Conservation (phyloP, 768 basidiomycete species). For the Leucogyrophana mollusca region DNA sequence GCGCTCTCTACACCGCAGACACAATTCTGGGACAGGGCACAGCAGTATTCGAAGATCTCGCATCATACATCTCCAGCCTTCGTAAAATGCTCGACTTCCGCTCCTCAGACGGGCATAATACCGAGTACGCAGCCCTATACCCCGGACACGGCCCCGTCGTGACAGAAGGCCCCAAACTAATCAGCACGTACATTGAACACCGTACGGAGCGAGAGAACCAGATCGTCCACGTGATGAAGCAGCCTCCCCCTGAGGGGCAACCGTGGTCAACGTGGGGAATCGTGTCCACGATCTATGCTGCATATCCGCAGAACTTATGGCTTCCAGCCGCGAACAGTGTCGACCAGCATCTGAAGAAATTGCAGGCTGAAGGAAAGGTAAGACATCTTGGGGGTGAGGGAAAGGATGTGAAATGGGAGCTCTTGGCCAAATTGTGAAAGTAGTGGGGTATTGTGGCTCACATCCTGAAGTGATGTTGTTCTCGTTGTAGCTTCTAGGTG, state of each 20-base stretch:
- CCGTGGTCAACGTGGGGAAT: slow-evolving; percentile 66
- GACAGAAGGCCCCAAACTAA: slow-evolving; percentile 53
- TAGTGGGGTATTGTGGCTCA: neutral
- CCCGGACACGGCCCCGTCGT: slow-evolving; percentile 90
- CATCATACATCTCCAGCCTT: slow-evolving; percentile 65
- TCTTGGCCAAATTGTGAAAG: slow-evolving; percentile 13
- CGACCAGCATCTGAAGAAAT: slow-evolving; percentile 70
- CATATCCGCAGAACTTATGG: slow-evolving; percentile 71
- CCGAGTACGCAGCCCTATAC: slow-evolving; percentile 59
- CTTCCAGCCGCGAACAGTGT: slow-evolving; percentile 69
- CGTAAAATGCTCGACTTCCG: slow-evolving; percentile 46
- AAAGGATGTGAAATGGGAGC: slow-evolving; percentile 48
- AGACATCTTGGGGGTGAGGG: slow-evolving; percentile 49
- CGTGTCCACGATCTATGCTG: slow-evolving; percentile 65
- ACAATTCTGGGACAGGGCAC: slow-evolving; percentile 90
- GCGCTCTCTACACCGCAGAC: slow-evolving; percentile 86
- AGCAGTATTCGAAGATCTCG: slow-evolving; percentile 83
- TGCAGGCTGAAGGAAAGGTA: slow-evolving; percentile 64
- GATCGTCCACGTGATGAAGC: slow-evolving; percentile 54
- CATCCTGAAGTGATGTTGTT: neutral
- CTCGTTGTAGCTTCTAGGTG: too few relatives aligned
- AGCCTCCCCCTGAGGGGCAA: slow-evolving; percentile 25
- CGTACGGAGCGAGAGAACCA: slow-evolving; percentile 80
- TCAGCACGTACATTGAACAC: slow-evolving; percentile 76
- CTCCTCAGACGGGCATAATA: slow-evolving; percentile 18